Conservation (phyloP, 805 yeast species). For the Sungouiella blattae region DNA sequence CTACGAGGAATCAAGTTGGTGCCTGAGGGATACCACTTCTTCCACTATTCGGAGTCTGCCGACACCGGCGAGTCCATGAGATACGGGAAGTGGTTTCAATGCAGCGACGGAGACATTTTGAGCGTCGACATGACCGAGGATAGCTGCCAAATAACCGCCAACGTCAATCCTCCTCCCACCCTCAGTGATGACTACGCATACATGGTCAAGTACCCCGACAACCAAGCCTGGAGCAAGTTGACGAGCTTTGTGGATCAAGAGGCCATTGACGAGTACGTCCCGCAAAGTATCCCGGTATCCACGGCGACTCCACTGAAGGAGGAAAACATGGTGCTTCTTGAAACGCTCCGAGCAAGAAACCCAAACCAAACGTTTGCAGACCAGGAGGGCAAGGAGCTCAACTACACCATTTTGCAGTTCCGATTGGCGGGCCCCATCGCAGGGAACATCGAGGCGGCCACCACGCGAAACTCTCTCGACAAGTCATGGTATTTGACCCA, state of each 20-base stretch:
- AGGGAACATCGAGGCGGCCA: constrained; percentile 21
- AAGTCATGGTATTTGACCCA: constrained; percentile 55
- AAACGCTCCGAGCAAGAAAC: constrained; percentile 25
- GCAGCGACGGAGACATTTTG: constrained; percentile 31
- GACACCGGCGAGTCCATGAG: constrained; percentile 20
- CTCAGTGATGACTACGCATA: constrained; percentile 24
- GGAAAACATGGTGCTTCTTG: constrained; percentile 41
- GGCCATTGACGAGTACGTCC: constrained; percentile 19
- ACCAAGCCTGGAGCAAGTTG: constrained; percentile 12
- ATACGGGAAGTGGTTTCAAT: constrained; percentile 40
- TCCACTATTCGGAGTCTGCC: constrained; percentile 42
- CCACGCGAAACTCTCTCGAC: constrained; percentile 54
- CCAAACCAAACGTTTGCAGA: constrained; percentile 19
- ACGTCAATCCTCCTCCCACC: constrained; percentile 20
- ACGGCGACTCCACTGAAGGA: constrained; percentile 49
- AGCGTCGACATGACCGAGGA: constrained; percentile 34
- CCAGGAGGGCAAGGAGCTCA: constrained; percentile 32
- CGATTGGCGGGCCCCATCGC: constrained; percentile 22
- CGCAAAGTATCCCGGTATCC: constrained; percentile 25
- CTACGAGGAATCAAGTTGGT: constrained; percentile 52
- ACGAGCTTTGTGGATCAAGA: constrained; percentile 18
- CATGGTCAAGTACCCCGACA: constrained; percentile 41
- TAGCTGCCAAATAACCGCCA: neutral
- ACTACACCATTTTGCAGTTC: constrained; percentile 41
- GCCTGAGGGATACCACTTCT: constrained; percentile 49